Evolutionary conservation across 2,329 filamentous ascomycete species (phyloP).

Genomic region (Fusarium abutilonis): DNA sequence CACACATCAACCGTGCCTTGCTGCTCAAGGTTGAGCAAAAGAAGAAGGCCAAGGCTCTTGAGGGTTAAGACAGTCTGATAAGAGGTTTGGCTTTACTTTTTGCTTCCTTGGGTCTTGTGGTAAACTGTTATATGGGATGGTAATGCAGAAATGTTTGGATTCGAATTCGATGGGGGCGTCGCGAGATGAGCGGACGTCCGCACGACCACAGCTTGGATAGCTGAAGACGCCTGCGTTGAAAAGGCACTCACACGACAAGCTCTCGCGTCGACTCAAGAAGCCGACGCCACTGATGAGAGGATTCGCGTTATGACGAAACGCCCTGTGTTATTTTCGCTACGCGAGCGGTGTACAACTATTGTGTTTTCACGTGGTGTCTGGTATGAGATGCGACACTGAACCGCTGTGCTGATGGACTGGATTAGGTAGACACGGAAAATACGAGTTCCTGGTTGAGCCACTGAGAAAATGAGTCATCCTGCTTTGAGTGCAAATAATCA

Average conservation of each 20-base stretch:
- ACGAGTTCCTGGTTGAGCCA: conserved; percentile 39
- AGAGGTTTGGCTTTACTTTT: conserved; percentile 37
- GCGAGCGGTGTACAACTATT: conserved; percentile 43
- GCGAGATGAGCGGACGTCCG: conserved; percentile 33
- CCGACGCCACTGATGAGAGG: conserved; percentile 20
- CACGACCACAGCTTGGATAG: conserved; percentile 44
- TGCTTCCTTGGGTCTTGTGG: conserved; percentile 39
- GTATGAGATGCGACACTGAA: conserved; percentile 39
- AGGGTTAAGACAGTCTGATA: conserved; percentile 50
- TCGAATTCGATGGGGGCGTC: conserved; percentile 42
- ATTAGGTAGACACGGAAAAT: conserved; percentile 46
- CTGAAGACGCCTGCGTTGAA: conserved; percentile 36
- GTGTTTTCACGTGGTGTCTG: conserved; percentile 37
- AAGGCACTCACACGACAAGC: conserved; percentile 37
- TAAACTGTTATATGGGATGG: conserved; percentile 43
- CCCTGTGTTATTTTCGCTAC: conserved; percentile 34
- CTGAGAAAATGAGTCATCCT: conserved; percentile 9
- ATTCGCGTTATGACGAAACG: conserved; percentile 25
- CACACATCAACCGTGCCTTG: conserved; percentile 97
- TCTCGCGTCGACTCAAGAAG: conserved; percentile 23
- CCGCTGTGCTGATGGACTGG: conserved; percentile 45
- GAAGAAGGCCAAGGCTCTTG: conserved; percentile 78
- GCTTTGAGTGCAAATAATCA: conserved; percentile 11
- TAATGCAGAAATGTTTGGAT: conserved; percentile 46
- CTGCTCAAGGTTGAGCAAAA: conserved; percentile 97